These are phyloP conservation scores for Collybiopsis luxurians DNA, from an alignment of 768 basidiomycete species.

Conservation along the genomic window DNA sequence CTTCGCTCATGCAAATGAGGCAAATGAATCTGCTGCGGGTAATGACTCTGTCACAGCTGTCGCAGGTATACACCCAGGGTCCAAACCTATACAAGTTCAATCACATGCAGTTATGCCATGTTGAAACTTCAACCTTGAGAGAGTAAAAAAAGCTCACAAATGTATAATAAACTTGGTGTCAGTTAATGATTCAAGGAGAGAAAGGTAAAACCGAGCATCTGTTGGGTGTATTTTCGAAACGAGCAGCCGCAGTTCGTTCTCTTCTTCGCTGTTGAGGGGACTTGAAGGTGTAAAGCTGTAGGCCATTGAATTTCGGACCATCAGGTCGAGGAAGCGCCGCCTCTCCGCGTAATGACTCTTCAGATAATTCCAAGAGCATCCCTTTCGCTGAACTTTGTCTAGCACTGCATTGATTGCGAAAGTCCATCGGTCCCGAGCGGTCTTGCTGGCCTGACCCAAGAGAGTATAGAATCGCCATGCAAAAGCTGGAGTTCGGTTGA, in stretches of 20 bases:
- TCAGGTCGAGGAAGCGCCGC: not conserved
- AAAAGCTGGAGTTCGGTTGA: not conserved
- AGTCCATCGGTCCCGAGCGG: not conserved
- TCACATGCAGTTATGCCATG: not conserved
- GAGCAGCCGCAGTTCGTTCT: not conserved
- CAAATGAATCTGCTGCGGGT: slow-evolving; percentile 3
- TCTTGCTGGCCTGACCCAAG: not conserved
- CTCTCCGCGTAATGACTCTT: not conserved
- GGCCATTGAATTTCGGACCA: not conserved
- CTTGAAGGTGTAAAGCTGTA: not conserved
- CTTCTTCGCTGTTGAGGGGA: not conserved
- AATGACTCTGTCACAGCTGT: slow-evolving; percentile 6
- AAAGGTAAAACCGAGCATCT: not conserved
- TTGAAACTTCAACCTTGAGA: not conserved
- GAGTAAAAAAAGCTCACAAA: not conserved
- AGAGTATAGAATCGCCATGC: not conserved
- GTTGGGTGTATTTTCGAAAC: not conserved
- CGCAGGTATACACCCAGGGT: slow-evolving; percentile 1
- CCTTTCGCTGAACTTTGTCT: not conserved
- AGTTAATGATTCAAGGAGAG: not conserved
- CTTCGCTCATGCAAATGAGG: slow-evolving; percentile 5
- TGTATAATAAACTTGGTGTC: not conserved
- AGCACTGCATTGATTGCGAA: not conserved
- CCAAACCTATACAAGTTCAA: not conserved
- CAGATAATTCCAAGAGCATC: not conserved